Evolutionary conservation across 1,284 basidiomycete genomes (phyloP), one percentile per base, ranked within the genome.

Genomic region (Sporisorium graminicola): DNA sequence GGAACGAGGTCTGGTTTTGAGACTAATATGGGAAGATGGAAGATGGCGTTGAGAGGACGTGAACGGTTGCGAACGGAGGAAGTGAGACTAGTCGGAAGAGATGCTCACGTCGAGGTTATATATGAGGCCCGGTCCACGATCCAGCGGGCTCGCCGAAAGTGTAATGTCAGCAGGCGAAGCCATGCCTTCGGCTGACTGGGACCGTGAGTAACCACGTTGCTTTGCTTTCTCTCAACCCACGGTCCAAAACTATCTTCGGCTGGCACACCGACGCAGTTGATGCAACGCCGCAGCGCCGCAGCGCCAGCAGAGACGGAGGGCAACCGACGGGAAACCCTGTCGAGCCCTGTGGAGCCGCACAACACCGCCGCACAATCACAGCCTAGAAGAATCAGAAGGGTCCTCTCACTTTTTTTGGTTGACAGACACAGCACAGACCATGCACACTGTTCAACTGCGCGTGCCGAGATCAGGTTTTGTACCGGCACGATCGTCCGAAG

Each of bases 361-460:
- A 18, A 40, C 37, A 49, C 47, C 29, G 47, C 47, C 47, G 46
- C 49, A 20, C 14, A 16, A 3, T 20, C 5, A 43, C n/a, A 9
- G 40, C 9, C n/a, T 1, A 43, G n/a, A n/a, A 20, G 9, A 43
- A 9, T 20, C n/a, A 2, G 10, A 31, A 50, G 49, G 49, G 49
- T 50, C 29, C 29, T 40, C 13, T 35, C 16, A 4, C 13, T 3
- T 35, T 35, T 31, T 31, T 31, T 6, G 6, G 31, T 5, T 26
- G 10, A 16, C n/a, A n/a, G 29, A 14, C 52, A 27, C 37, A 16
- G 51, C 51, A 52, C 33, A 52, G 35, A 42, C 35, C 49, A 50
- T 47, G 49, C 9, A 40, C 52, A 54, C 52, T 54, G 52, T 54
- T 9, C 37, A 42, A 54, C 35, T 54, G 52, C 52, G 20, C 26